Base-by-base conservation (phyloP, 169 alveolate genomes). In the Eimeria praecox region DNA sequence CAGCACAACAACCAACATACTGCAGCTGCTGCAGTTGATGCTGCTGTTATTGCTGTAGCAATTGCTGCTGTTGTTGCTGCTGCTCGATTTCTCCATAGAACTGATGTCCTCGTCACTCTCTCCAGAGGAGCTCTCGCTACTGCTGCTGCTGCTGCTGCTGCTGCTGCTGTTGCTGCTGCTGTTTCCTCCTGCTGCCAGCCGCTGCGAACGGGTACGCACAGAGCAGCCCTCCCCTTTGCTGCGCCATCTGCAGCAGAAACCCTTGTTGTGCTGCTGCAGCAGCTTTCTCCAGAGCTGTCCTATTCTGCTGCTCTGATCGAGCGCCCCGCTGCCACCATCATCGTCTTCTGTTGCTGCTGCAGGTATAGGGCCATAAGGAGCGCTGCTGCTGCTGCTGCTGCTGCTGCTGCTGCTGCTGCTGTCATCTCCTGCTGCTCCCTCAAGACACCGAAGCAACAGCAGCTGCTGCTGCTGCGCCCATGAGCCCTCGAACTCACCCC, bases 61-160 rank as follows among this genome's bases (percentile, higher is more conserved):
- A 22, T 27, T 59, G 88, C 49, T 40, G 91, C 40, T 22, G 49
- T 46, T 24, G 73, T 27, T 69, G 12, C 80, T 69, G 49, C 80
- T 69, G 77, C 52, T 83, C 22, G 66, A 3, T 40, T n/a, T 56
- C 64, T 59, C 56, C 42, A 49, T 56, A 33, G 91, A 52, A 20
- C 56, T 62, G 27, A 20, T 30, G 10, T 86, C 93, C 44, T 54
- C 93, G 54, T 64, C 69, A 24, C 80, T 59, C 80, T 86, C 93
- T 9, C n/a, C 93, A 33, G 93, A 86, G 6, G 64, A 27, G 80
- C 66, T 56, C 49, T 35, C 93, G 73, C 69, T 49, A 40, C 78
- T 59, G 78, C 92, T 85, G 92, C 92, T 85, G 92, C 80, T 56
- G 92, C 91, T 85, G 92, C 56, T 54, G 91, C 91, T 83, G 91